Evolutionary conservation across 2,329 filamentous ascomycete genomes (phyloP).

Genomic region (Aureobasidium sp.): DNA sequence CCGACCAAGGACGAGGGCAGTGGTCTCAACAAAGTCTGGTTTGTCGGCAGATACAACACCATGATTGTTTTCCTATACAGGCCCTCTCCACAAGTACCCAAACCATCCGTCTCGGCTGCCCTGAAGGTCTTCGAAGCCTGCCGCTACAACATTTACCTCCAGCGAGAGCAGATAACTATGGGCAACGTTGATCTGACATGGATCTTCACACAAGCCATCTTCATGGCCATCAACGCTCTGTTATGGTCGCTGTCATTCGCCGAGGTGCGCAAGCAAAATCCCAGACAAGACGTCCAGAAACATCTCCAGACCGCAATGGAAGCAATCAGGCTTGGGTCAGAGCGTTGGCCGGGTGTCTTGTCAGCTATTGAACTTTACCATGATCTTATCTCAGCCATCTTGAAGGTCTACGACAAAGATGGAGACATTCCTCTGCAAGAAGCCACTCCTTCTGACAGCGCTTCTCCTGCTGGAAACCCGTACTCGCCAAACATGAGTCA

Average conservation of each 20-base stretch:
- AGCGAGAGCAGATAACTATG: conserved; percentile 69
- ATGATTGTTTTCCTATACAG: conserved; percentile 84
- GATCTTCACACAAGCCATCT: conserved; percentile 83
- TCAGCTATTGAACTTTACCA: conserved; percentile 78
- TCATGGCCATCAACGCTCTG: conserved; percentile 85
- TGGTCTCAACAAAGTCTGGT: conserved; percentile 73
- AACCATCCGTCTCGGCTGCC: conserved; percentile 72
- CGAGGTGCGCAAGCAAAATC: conserved; percentile 66
- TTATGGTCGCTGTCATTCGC: conserved; percentile 87
- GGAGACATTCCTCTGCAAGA: conserved; percentile 43
- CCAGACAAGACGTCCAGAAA: conserved; percentile 65
- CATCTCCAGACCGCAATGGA: conserved; percentile 69
- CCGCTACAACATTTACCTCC: conserved; percentile 71
- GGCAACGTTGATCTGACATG: conserved; percentile 79
- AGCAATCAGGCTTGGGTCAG: conserved; percentile 69
- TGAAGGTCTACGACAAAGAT: conserved; percentile 73
- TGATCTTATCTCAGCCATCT: conserved; percentile 75
- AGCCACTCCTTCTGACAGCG: conserved; percentile 37
- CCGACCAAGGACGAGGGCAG: conserved; percentile 62
- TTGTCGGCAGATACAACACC: conserved; percentile 65
- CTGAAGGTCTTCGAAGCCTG: conserved; percentile 75
- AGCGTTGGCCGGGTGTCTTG: conserved; percentile 84
- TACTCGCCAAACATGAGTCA: conserved; percentile 29
- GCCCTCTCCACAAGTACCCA: conserved; percentile 84
- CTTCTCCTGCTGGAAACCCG: conserved; percentile 20